Conservation (phyloP, 192 early-diverging fungal genomes). For the Paraglomus brasilianum region DNA sequence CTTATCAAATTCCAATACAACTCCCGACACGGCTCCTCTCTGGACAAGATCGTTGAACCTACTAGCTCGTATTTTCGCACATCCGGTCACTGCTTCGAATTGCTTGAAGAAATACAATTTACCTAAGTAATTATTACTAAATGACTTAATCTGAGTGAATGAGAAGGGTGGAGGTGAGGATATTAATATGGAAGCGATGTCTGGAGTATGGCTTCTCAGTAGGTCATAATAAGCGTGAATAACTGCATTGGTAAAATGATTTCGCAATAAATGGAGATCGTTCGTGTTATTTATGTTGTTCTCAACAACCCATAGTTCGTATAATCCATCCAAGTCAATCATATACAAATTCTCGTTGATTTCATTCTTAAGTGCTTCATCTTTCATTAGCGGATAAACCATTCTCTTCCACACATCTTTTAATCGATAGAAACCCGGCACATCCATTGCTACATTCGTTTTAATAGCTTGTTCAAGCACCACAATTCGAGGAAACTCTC, state of each 20-base stretch:
- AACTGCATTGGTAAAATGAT: neutral
- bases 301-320: neutral
- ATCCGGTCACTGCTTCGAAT: constrained; percentile 32
- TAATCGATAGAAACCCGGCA: constrained; percentile 31
- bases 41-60: constrained; percentile 23
- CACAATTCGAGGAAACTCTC: constrained; percentile 21
- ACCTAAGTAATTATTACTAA: constrained; percentile 23
- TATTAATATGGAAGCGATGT: constrained; percentile 12
- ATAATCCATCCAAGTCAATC: constrained; percentile 21
- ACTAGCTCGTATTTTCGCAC: neutral
- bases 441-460: constrained; percentile 33
- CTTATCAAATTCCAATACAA: constrained; percentile 12
- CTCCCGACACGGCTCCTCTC: constrained; percentile 14
- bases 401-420: constrained; percentile 26
- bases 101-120: constrained; percentile 37
- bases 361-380: neutral
- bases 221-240: constrained; percentile 14
- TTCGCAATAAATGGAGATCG: neutral
- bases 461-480: constrained; percentile 28
- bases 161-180: constrained; percentile 24
- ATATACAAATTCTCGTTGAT: neutral
- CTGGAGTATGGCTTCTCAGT: neutral
- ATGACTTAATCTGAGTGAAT: constrained; percentile 14
- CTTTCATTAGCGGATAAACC: neutral
- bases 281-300: neutral